A percentile compares a stretch with the other conserved stretches of the same genome.
These are phyloP conservation scores for Botryosphaeria dothidea DNA, from an alignment of 2,329 filamentous ascomycete species.

Conservation along the genomic window DNA sequence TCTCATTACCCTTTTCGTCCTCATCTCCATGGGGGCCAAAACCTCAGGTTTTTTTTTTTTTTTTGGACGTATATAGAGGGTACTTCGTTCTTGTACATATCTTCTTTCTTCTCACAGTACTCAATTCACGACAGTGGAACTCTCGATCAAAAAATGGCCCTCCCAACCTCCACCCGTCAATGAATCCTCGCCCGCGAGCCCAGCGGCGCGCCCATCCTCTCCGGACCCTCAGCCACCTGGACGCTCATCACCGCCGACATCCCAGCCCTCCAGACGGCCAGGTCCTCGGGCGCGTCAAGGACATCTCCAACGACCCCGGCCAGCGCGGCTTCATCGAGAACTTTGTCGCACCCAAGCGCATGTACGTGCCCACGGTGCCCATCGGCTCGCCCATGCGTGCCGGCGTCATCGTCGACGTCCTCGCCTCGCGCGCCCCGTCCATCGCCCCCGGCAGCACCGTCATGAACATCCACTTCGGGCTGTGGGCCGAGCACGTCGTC, in stretches of 20 bases:
- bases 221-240: slow-evolving; percentile 43
- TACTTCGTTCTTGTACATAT: no score
- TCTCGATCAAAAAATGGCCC: no score
- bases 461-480: slow-evolving; percentile 47
- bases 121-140: no score
- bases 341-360: slow-evolving; percentile 49
- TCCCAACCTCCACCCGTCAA: slow-evolving; percentile 34
- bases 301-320: slow-evolving; percentile 56
- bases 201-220: slow-evolving; percentile 34
- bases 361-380: slow-evolving; percentile 69
- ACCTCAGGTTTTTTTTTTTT: no score
- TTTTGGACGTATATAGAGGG: no score
- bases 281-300: slow-evolving; percentile 49
- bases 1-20: no score
- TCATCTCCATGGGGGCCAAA: no score
- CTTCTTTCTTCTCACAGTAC: no score
- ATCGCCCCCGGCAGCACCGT: slow-evolving; percentile 62
- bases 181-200: slow-evolving; percentile 48
- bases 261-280: slow-evolving; percentile 39
- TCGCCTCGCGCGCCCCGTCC: slow-evolving; percentile 58
- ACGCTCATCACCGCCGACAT: slow-evolving; percentile 37
- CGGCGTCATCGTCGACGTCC: slow-evolving; percentile 58
- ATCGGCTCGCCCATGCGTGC: slow-evolving; percentile 71
- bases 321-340: slow-evolving; percentile 54
- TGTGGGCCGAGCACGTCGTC: slow-evolving; percentile 69